Percentiles rank a stretch among this genome's conserved stretches.
Conservation (phyloP, 257 asterid genomes). For the Henckelia pumila region DNA sequence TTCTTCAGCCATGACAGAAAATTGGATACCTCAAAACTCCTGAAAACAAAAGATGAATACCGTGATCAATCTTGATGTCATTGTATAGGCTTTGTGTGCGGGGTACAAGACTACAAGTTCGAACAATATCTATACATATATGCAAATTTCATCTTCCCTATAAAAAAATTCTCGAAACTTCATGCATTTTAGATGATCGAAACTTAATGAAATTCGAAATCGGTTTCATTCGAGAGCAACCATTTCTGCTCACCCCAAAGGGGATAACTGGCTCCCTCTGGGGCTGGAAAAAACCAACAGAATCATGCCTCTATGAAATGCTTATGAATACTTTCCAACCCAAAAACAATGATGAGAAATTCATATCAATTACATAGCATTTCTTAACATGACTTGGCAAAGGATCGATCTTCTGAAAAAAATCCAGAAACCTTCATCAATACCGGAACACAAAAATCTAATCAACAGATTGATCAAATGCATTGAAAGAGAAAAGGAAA, state of each 20-base stretch:
- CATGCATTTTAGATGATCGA: neutral
- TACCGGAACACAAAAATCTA: neutral
- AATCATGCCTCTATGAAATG: neutral
- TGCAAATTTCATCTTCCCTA: neutral
- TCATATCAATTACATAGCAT: too few relatives aligned
- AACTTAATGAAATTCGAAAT: neutral
- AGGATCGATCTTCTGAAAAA: too few relatives aligned
- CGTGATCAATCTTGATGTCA: neutral
- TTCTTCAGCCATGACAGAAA: slow-evolving; percentile 50
- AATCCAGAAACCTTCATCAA: too few relatives aligned
- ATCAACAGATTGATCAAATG: neutral
- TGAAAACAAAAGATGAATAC: slow-evolving; percentile 16
- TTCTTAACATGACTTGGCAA: too few relatives aligned
- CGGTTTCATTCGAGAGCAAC: neutral
- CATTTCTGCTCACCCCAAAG: neutral
- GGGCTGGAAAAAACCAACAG: too few relatives aligned
- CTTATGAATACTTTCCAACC: neutral
- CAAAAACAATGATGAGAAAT: too few relatives aligned
- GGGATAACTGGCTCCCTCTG: too few relatives aligned
- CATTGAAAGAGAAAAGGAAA: neutral
- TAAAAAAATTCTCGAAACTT: neutral
- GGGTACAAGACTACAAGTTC: too few relatives aligned
- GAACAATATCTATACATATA: too few relatives aligned
- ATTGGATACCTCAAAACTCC: slow-evolving; percentile 27
- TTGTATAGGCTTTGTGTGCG: too few relatives aligned